phyloP scores from a whole-genome alignment of 73 alveolate genomes.

The Paramecium octaurelia region DNA sequence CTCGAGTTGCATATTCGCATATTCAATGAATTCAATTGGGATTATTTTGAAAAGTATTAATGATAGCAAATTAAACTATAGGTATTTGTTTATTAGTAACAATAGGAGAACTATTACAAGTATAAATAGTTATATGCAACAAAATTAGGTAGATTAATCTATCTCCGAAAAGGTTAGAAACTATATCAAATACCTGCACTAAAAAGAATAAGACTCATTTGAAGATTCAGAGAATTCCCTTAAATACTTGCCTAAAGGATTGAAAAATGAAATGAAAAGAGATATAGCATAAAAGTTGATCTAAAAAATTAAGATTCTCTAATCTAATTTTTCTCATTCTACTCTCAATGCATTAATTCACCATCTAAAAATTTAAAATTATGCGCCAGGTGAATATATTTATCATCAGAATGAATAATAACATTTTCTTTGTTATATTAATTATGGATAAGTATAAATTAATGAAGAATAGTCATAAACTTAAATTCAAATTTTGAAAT shows the following conservation, averaged over 20 bases:
- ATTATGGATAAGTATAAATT: neutral
- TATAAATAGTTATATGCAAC: constrained; percentile 36
- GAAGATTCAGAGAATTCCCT: neutral
- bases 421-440: neutral
- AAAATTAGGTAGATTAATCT: constrained; percentile 23
- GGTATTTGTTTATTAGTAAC: neutral
- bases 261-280: neutral
- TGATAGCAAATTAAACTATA: neutral
- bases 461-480: neutral
- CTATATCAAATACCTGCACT: neutral
- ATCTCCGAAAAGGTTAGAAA: neutral
- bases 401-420: neutral
- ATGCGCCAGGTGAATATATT: neutral
- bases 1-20: neutral
- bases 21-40: constrained; percentile 42
- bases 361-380: neutral
- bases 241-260: neutral
- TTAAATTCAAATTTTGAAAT: neutral
- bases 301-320: neutral
- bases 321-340: neutral
- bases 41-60: neutral
- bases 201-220: neutral
- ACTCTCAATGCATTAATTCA: neutral
- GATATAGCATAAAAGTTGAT: neutral
- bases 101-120: neutral